Conservation (phyloP, 2,329 filamentous ascomycete species). For the Pestalotiopsis sp. region DNA sequence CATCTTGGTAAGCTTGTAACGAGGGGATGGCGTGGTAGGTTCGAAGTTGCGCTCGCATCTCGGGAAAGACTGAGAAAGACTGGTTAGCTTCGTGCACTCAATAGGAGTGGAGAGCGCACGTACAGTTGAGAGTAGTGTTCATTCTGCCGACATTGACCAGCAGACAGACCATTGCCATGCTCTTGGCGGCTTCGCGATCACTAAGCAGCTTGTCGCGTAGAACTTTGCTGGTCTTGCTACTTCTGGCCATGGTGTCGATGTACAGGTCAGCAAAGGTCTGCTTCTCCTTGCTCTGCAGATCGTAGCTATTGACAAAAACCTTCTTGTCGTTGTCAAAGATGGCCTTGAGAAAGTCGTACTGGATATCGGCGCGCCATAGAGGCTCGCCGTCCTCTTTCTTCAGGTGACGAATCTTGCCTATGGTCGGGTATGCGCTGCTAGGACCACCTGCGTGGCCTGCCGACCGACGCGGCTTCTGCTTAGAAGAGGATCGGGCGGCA, state of each 20-base stretch:
- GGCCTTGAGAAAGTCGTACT: constrained; percentile 80
- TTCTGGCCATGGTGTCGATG: constrained; percentile 97
- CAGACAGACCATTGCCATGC: constrained; percentile 99
- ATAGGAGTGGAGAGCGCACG: constrained; percentile 19
- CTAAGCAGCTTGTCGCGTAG: constrained; percentile 94
- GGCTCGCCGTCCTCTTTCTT: constrained; percentile 90
- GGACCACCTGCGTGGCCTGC: constrained; percentile 19
- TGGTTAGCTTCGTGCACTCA: neutral
- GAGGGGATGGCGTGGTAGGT: constrained; percentile 98
- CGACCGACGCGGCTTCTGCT: constrained; percentile 20
- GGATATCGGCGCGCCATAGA: constrained; percentile 84
- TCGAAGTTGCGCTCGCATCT: constrained; percentile 96
- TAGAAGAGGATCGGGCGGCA: constrained; percentile 14
- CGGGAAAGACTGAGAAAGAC: constrained; percentile 75
- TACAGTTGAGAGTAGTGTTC: constrained; percentile 98
- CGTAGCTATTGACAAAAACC: constrained; percentile 90
- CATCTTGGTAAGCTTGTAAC: constrained; percentile 90
- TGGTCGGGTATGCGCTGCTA: constrained; percentile 21
- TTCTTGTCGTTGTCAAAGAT: constrained; percentile 74
- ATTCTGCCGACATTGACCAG: constrained; percentile 96
- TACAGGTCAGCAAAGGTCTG: constrained; percentile 93
- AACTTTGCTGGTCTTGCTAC: constrained; percentile 99
- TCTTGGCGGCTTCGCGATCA: constrained; percentile 88
- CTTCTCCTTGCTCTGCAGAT: constrained; percentile 58
- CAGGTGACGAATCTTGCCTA: constrained; percentile 77